Conservation (phyloP, 116 monocot species). For the Phalaenopsis hybrid region DNA sequence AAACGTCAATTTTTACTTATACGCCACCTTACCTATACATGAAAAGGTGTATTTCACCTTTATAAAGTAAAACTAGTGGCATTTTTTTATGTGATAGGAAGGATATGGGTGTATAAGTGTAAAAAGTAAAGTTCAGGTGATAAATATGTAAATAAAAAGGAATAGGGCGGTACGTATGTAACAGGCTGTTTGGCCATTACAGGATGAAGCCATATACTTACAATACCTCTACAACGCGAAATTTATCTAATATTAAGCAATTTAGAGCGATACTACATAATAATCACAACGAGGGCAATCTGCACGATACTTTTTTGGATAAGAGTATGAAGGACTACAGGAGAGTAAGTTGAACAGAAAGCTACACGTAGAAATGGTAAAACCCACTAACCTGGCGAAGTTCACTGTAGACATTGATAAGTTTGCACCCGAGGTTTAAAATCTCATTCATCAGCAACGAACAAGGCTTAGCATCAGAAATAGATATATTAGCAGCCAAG, state of each 20-base stretch:
- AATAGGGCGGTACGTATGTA: background rate
- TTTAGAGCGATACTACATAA: background rate
- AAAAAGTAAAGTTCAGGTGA: no score
- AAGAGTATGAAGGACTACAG: background rate
- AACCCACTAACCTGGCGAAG: slow-evolving; percentile 77
- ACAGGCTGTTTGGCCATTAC: background rate
- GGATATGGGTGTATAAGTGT: no score
- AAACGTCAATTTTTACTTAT: no score
- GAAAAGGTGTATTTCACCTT: no score
- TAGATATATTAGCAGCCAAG: slow-evolving; percentile 35
- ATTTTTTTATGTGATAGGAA: no score
- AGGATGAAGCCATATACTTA: background rate
- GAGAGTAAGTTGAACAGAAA: background rate
- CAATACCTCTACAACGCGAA: background rate
- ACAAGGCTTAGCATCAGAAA: slow-evolving; percentile 15
- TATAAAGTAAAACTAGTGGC: no score
- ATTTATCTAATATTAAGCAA: background rate
- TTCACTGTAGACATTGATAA: slow-evolving; percentile 64
- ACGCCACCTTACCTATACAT: no score
- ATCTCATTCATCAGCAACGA: slow-evolving; percentile 40
- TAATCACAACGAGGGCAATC: background rate
- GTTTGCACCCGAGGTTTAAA: slow-evolving; percentile 44
- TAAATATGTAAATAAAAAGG: no score
- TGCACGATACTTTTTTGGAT: background rate
- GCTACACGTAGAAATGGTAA: background rate